Base-by-base conservation (phyloP, 805 yeast genomes). In the Kluyveromyces nonfermentans region DNA sequence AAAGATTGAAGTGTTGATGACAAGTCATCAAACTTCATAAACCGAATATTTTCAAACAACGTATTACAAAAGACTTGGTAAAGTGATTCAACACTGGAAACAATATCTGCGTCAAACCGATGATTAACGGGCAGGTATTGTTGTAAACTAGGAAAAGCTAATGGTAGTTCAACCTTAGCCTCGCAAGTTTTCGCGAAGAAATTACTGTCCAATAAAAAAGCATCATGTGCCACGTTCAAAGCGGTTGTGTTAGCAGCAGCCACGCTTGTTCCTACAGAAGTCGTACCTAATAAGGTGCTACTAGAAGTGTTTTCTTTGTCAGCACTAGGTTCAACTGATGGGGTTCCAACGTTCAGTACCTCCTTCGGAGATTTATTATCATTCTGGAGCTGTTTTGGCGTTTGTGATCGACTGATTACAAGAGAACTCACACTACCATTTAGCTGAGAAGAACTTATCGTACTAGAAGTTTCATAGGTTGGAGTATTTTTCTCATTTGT, bases 31-130 rank as follows among this genome's bases (percentile, higher is more conserved):
- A 82, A 60, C 45, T 81, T 84, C 78, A 85, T 73, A 55, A 69
- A 80, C 48, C 89, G 69, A 45, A 86, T 63, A 40, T 77, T 71
- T 48, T 83, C 86, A 47, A 83, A 78, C 28, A 84, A 62, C 5
- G 79, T 62, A 33, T 74, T 73, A 54, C 87, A 81, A 56, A 82
- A 81, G 7, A 78, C 71, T 46, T 71, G 73, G 63, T 85, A 85
- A 16, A 80, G 59, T 3, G 80, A 77, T 45, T 71, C 73, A 39
- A 86, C 65, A 0, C 85, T 78, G 16, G 75, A 78, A 3, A 80
- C 78, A 31, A 77, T 72, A 52, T 80, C 86, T 17, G 57, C 56
- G 48, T 80, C 85, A 28, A 38, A 19, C 7, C n/a, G 22, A 4
- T 65, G 57, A 22, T 68, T 72, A 8, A 61, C 50, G 1, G 75